Conservation (phyloP, 352 stramenopile species). For the Phytophthora tentaculata region DNA sequence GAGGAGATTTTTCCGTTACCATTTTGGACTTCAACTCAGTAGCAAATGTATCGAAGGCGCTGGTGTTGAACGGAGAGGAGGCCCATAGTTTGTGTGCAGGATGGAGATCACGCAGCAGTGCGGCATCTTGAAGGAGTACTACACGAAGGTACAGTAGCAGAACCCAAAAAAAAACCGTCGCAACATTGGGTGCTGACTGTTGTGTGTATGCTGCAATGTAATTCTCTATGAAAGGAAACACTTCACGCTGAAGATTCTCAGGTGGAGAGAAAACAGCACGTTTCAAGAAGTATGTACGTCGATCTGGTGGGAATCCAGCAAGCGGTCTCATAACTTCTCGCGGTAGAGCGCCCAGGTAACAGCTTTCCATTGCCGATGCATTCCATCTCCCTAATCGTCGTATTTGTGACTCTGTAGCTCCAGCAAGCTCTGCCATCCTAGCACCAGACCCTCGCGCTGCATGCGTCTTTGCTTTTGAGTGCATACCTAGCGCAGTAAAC, state of each 20-base stretch:
- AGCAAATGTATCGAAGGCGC: not conserved
- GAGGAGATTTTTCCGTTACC: no score
- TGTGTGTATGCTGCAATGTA: not conserved
- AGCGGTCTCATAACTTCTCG: not conserved
- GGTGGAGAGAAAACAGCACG: no score
- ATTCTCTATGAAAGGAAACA: not conserved
- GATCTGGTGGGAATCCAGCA: not conserved
- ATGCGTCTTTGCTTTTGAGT: not conserved
- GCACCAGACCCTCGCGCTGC: not conserved
- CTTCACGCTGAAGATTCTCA: not conserved
- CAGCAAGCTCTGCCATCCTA: not conserved
- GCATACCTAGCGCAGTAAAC: not conserved
- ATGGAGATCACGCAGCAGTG: not conserved
- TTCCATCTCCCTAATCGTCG: not conserved
- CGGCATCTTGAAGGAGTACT: not conserved
- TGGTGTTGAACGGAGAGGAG: not conserved
- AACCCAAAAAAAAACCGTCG: not conserved
- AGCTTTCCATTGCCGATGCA: not conserved
- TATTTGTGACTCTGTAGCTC: not conserved
- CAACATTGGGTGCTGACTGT: not conserved
- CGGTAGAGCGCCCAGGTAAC: not conserved
- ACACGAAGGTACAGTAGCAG: not conserved
- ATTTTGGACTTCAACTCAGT: no score
- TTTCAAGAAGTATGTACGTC: not conserved
- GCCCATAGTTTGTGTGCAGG: not conserved